Conservation (phyloP, 2,329 filamentous ascomycete genomes). For the Colletotrichum agaves region DNA sequence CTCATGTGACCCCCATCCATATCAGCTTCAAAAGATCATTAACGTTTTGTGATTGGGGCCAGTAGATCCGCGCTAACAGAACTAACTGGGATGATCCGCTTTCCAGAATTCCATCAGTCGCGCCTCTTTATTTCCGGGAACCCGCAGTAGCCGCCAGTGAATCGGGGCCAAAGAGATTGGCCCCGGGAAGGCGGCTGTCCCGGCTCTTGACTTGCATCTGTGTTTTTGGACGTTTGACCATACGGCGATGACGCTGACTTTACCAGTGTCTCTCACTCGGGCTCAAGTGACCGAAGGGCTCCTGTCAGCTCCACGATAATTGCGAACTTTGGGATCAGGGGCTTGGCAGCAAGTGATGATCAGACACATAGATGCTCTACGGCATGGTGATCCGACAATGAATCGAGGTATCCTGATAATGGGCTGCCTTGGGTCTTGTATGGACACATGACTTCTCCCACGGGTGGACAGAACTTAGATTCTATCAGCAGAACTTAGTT, state of each 20-base stretch:
- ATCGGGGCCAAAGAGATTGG: not conserved
- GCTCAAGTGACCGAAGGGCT: not conserved
- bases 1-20: not conserved
- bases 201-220: not conserved
- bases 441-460: too few species aligned
- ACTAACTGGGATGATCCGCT: slow-evolving; percentile 15
- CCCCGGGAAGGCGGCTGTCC: slow-evolving; percentile 5
- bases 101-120: not conserved
- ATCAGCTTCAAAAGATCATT: not conserved
- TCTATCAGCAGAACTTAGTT: too few species aligned
- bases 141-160: not conserved
- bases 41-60: not conserved
- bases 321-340: not conserved
- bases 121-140: not conserved
- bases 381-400: too few species aligned
- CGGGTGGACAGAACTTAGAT: too few species aligned
- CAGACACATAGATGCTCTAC: not conserved
- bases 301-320: not conserved
- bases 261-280: not conserved
- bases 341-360: not conserved
- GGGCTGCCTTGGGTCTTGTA: too few species aligned
- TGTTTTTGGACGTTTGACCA: not conserved
- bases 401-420: too few species aligned
- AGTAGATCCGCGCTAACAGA: slow-evolving; percentile 3
- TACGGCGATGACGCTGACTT: slow-evolving; percentile 6